Base-by-base conservation (phyloP, 2,329 filamentous ascomycete genomes). In the Calycina marina region DNA sequence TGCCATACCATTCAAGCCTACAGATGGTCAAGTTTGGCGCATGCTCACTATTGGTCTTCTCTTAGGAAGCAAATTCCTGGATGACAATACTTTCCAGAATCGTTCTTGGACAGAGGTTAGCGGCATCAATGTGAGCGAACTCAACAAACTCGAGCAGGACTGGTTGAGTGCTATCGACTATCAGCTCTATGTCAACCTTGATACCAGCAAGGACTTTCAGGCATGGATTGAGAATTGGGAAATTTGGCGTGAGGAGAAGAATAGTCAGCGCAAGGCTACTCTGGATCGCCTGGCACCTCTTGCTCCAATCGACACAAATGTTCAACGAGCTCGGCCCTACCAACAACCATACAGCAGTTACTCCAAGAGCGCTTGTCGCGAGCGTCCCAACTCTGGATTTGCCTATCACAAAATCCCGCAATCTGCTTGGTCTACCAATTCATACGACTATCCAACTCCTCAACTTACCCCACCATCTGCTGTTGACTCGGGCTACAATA, bases 71-170 rank as follows among this genome's bases (percentile, higher is more conserved):
- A 83, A 83, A 57, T 83, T 82, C 53, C 56, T 82, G 41, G 77
- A 83, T 46, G 77, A 83, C 57, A 82, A 82, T 54, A 82, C 77
- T 18, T 82, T 82, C 60, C 77, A 81, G 60, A 82, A 82, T 56
- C 69, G 75, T 40, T 82, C 77, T 3, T 82, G 77, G 77, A 72
- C 77, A 6, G 77, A 83, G 50, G 77, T 83, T 32, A 82, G 75
- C 54, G 73, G 73, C 44, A 80, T 83, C 44, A 61, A 70, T 28
- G 75, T 82, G 25, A 52, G 61, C 4, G 75, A 81, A 47, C 58
- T 83, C 42, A 82, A 82, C 51, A 59, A 59, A 31, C 61, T 80
- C 52, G 77, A 83, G 54, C 61, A 70, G 44, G 68, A 78, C 36
- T 83, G 77, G 77, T 60, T 82, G 27, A 60, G 67, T 18, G 67